Evolutionary conservation across 495 filamentous ascomycete species (phyloP).

Genomic region (Talaromyces adpressus): DNA sequence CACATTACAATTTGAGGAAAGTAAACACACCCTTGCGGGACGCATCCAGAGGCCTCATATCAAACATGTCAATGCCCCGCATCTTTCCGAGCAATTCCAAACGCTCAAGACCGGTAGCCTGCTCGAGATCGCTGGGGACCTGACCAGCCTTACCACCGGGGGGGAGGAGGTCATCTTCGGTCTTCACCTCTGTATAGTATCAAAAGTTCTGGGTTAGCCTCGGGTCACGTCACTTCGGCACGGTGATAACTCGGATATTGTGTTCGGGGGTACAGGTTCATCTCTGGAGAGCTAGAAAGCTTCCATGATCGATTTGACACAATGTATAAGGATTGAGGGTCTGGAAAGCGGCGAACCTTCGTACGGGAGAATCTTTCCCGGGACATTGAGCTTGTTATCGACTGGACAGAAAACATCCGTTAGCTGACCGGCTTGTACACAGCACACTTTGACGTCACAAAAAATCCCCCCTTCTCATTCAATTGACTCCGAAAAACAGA

Average conservation of each 20-base stretch:
- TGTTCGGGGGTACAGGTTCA: background rate
- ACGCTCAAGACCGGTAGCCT: constrained; percentile 94
- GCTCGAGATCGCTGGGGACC: constrained; percentile 87
- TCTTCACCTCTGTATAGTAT: constrained; percentile 64
- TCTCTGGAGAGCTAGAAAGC: background rate
- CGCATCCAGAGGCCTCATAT: constrained; percentile 93
- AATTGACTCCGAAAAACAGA: background rate
- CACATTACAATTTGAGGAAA: background rate
- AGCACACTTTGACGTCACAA: background rate
- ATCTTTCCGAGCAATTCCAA: constrained; percentile 99
- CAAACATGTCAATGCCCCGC: constrained; percentile 96
- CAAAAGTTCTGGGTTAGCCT: constrained; percentile 2
- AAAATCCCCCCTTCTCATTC: background rate
- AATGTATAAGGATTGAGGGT: background rate
- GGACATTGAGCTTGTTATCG: constrained; percentile 24
- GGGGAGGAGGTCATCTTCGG: constrained; percentile 69
- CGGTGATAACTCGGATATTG: background rate
- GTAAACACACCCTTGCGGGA: constrained; percentile 65
- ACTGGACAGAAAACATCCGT: constrained; percentile 1
- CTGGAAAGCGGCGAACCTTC: constrained; percentile 25
- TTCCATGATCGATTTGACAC: background rate
- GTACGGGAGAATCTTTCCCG: constrained; percentile 39
- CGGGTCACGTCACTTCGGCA: background rate
- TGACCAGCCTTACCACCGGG: constrained; percentile 77
- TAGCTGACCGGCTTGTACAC: background rate